Percentiles rank a stretch among this genome's conserved stretches.
Evolutionary conservation across 2,329 filamentous ascomycete species (phyloP).

Genomic region (Coniochaeta sp.): DNA sequence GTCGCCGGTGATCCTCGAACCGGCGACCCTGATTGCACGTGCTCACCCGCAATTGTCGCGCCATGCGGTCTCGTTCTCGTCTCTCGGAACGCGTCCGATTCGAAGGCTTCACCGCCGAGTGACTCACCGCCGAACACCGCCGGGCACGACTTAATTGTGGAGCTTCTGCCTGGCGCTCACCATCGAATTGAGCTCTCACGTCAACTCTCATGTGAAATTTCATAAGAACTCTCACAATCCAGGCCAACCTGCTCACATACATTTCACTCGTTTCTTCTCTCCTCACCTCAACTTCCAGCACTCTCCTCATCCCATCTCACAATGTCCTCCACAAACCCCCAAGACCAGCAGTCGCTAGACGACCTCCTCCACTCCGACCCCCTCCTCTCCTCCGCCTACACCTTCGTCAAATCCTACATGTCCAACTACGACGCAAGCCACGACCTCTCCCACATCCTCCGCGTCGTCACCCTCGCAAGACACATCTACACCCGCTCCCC

Average conservation of each 20-base stretch:
- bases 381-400: constrained; percentile 47
- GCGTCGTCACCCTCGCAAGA: constrained; percentile 45
- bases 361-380: constrained; percentile 19
- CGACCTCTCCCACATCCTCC: constrained; percentile 42
- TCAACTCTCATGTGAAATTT: neutral
- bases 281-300: neutral
- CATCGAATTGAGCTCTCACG: neutral
- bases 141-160: neutral
- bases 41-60: neutral
- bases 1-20: too few relatives aligned
- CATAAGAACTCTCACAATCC: too few relatives aligned
- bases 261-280: too few relatives aligned
- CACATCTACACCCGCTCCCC: constrained; percentile 40
- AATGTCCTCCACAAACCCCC: constrained; percentile 7
- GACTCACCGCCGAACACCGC: neutral
- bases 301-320: neutral
- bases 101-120: neutral
- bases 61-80: too few relatives aligned
- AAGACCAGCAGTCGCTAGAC: constrained; percentile 13
- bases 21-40: neutral
- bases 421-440: constrained; percentile 75
- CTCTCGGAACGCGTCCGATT: neutral
- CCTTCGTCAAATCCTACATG: constrained; percentile 66
- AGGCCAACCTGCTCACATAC: too few relatives aligned
- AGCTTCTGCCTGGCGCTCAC: neutral